Conservation (phyloP, 2,329 filamentous ascomycete species). For the Fusarium buxicola region DNA sequence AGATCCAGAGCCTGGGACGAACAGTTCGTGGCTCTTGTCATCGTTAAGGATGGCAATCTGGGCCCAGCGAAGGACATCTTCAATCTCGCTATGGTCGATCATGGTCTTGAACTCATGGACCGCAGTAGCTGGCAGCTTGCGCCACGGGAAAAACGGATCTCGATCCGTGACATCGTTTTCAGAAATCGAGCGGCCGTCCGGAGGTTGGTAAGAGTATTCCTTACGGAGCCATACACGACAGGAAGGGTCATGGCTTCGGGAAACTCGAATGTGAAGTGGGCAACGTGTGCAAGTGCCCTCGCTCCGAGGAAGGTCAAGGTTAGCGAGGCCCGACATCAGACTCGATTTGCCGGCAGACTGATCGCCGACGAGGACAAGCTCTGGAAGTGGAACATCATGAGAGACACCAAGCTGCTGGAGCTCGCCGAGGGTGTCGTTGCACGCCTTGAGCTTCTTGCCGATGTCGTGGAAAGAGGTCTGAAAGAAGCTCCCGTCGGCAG, state of each 20-base stretch:
- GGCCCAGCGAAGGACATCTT: conserved; percentile 76
- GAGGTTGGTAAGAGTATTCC: conserved; percentile 69
- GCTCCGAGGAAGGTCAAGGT: conserved; percentile 77
- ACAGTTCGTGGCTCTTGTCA: conserved; percentile 61
- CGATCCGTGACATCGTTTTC: conserved; percentile 60
- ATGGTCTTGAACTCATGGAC: conserved; percentile 73
- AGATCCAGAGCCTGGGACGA: conserved; percentile 63
- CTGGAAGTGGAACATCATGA: conserved; percentile 76
- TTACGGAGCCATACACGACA: conserved; percentile 75
- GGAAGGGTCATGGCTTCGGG: conserved; percentile 69
- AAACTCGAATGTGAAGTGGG: conserved; percentile 82
- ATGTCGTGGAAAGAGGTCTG: conserved; percentile 63
- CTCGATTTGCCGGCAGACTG: conserved; percentile 87
- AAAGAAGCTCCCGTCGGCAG: conserved; percentile 53
- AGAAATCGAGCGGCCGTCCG: conserved; percentile 53
- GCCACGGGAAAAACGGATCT: conserved; percentile 75
- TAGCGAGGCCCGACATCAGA: conserved; percentile 72
- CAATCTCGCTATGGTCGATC: conserved; percentile 70
- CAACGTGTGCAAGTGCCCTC: conserved; percentile 83
- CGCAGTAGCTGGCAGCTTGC: conserved; percentile 56
- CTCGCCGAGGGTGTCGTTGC: conserved; percentile 74
- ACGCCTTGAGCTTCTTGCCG: conserved; percentile 71
- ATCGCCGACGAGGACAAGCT: conserved; percentile 85
- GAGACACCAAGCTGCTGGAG: conserved; percentile 80
- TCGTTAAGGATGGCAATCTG: conserved; percentile 84